Evolutionary conservation across 306 rosid species (phyloP), one percentile per base, ranked within the genome.

Genomic region (Quercus robur): DNA sequence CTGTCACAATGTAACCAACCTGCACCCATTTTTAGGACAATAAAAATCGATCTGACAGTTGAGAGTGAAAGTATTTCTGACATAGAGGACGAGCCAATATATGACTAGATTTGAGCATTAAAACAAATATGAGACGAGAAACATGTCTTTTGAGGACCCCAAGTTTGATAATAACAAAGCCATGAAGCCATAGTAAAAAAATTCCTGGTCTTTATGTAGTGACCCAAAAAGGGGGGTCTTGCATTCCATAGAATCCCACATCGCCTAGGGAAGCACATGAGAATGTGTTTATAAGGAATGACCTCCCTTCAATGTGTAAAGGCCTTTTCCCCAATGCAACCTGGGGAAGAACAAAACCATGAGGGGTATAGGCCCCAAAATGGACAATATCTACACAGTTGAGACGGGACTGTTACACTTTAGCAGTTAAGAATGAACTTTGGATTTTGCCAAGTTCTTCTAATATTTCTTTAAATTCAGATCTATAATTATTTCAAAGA

Each of bases 1-100:
- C 72, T 52, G 99, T 96, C 84, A 90, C 99, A 75, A 96, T 96
- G 89, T 96, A 96, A 81, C 99, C 99, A 88, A 96, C 99, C 99
- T 96, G 97, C 93, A 81, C 76, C 67, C 59, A 86, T 81, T 83
- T 66, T 75, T 44, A 68, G 52, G 61, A 83, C 57, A 58, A 78
- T 78, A 80, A 81, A 77, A 67, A 76, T 81, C 81, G 59, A 63
- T 79, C 71, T 28, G 28, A 20, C 25, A 72, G 74, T 70, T 19
- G 10, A 74, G 15, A 56, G 21, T 13, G 11, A 56, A 67, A 9
- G 33, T 19, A 20, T 30, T 51, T 71, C 41, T 61, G 52, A 25
- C n/a, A 80, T 31, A 56, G 54, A 64, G 64, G 70, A 70, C 38
- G 72, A 72, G 14, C 7, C n/a, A 57, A 69, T 11, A 74, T 33